These are phyloP conservation scores for Mycena pura DNA, from an alignment of 768 basidiomycete species.

Conservation along the genomic window DNA sequence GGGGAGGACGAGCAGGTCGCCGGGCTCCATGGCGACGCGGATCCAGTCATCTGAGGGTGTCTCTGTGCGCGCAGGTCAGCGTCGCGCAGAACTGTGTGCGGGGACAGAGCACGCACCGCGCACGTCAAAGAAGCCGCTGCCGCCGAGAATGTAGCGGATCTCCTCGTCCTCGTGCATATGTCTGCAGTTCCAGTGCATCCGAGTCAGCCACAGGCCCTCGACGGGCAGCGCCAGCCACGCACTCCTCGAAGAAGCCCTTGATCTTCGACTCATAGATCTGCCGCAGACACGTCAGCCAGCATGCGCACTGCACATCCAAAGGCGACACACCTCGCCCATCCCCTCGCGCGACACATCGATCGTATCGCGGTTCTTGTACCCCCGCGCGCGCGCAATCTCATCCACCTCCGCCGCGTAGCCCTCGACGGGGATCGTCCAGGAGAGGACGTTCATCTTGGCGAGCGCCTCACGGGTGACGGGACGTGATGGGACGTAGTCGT, in stretches of 20 bases:
- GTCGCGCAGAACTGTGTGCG: neutral
- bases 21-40: conserved; percentile 73
- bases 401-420: conserved; percentile 64
- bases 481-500: conserved; percentile 70
- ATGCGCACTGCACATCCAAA: neutral
- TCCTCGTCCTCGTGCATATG: conserved; percentile 98
- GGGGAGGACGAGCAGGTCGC: conserved; percentile 88
- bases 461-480: conserved; percentile 60
- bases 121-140: conserved; percentile 93
- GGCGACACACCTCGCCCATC: conserved; percentile 61
- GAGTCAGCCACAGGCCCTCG: neutral
- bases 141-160: conserved; percentile 85
- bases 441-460: conserved; percentile 63
- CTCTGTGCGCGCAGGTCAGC: conserved; percentile 53
- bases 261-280: conserved; percentile 78
- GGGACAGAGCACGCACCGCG: conserved; percentile 59
- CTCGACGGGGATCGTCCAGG: conserved; percentile 72
- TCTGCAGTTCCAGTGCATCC: conserved; percentile 43
- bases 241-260: conserved; percentile 87
- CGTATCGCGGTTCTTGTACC: conserved; percentile 85
- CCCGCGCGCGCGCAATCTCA: conserved; percentile 66
- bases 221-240: conserved; percentile 32
- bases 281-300: neutral
- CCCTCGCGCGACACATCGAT: conserved; percentile 81
- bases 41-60: conserved; percentile 78